phyloP scores from a whole-genome alignment of 306 rosid genomes.

The Prosopis cineraria region DNA sequence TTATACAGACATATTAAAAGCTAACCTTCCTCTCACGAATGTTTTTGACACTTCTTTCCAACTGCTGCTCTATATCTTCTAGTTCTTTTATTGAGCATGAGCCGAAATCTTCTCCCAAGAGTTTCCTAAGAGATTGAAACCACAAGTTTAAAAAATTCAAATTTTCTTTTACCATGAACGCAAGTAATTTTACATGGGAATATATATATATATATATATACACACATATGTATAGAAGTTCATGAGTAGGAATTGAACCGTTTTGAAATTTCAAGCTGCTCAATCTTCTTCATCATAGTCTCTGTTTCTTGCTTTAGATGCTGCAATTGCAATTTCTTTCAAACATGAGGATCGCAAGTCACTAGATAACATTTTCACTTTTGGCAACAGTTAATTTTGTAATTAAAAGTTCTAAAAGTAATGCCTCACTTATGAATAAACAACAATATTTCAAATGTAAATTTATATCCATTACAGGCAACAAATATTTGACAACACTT shows the following conservation, averaged over 20 bases:
- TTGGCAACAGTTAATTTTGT: not conserved
- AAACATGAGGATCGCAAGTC: not conserved
- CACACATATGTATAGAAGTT: not conserved
- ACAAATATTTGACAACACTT: no score
- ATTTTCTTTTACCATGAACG: not conserved
- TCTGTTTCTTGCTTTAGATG: conserved; percentile 69
- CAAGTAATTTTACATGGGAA: conserved; percentile 12
- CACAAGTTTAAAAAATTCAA: not conserved
- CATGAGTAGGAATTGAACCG: conserved; percentile 49
- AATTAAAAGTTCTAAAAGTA: no score
- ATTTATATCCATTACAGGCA: no score
- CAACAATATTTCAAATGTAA: no score
- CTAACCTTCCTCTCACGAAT: conserved; percentile 78
- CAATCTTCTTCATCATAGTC: conserved; percentile 71
- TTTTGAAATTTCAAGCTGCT: conserved; percentile 74
- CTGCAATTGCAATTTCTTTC: conserved; percentile 48
- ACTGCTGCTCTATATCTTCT: conserved; percentile 66
- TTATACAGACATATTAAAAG: not conserved
- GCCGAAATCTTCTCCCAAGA: conserved; percentile 75
- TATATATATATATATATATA: no score
- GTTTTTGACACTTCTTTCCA: conserved; percentile 66
- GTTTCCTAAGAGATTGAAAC: conserved; percentile 49
- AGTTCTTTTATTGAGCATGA: conserved; percentile 71
- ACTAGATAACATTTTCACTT: not conserved
- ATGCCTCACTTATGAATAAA: no score